Evolutionary conservation across 257 asterid genomes (phyloP).

Genomic region (Thymus mandschuricus): DNA sequence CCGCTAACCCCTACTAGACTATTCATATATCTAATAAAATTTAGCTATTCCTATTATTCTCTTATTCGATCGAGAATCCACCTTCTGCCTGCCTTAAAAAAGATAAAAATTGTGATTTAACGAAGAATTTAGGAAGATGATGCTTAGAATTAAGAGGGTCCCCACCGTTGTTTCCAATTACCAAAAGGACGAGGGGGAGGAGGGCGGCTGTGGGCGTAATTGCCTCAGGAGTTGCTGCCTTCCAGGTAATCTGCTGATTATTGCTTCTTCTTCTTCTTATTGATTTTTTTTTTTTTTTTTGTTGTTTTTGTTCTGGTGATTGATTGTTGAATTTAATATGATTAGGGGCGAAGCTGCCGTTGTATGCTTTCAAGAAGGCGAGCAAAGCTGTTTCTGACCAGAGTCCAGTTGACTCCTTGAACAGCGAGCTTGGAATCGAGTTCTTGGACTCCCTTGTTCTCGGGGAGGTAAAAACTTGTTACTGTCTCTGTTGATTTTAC

Average conservation of each 20-base stretch:
- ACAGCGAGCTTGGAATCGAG: conserved; percentile 52
- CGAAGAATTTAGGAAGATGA: conserved; percentile 39
- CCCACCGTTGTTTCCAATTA: conserved; percentile 79
- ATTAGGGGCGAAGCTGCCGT: conserved; percentile 70
- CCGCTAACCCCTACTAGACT: background rate
- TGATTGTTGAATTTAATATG: conserved; percentile 1
- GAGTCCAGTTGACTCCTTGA: conserved; percentile 31
- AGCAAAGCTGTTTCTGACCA: conserved; percentile 39
- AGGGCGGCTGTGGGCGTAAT: conserved; percentile 75
- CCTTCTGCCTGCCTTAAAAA: background rate
- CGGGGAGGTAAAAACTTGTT: conserved; percentile 52
- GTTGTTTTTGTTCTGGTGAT: background rate
- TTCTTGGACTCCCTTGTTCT: conserved; percentile 76
- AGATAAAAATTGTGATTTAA: background rate
- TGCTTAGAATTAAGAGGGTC: conserved; percentile 72
- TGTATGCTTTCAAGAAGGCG: conserved; percentile 60
- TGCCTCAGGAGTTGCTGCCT: conserved; percentile 75
- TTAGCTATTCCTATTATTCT: background rate
- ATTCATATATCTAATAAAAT: background rate
- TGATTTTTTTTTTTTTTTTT: background rate
- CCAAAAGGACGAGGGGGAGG: conserved; percentile 76
- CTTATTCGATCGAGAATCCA: conserved; percentile 7
- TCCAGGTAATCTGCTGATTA: conserved; percentile 43
- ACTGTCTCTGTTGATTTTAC: background rate
- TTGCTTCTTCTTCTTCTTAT: no score